These are phyloP conservation scores for Mycosphaerella sp. DNA, from an alignment of 2,329 filamentous ascomycete genomes.

Conservation along the genomic window DNA sequence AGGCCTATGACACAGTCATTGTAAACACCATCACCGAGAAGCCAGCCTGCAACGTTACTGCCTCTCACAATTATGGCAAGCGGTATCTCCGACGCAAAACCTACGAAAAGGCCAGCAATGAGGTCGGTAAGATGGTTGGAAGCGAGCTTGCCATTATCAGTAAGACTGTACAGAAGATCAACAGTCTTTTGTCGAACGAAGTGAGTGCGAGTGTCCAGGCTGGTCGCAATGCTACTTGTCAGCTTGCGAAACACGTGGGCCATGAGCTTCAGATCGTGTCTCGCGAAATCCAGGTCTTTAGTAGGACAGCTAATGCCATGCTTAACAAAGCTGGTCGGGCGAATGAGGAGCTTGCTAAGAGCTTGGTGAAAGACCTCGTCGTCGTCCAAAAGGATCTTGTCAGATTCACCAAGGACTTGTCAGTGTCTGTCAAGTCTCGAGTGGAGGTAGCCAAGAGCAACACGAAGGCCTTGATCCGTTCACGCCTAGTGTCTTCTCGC, in stretches of 20 bases:
- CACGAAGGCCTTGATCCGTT: slow-evolving; percentile 14
- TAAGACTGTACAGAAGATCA: slow-evolving; percentile 20
- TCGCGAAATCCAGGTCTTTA: slow-evolving; percentile 24
- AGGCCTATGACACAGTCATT: slow-evolving; percentile 26
- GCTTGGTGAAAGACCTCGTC: slow-evolving; percentile 16
- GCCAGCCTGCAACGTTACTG: slow-evolving; percentile 20
- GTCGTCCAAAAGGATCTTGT: slow-evolving; percentile 19
- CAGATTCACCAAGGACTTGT: slow-evolving; percentile 18
- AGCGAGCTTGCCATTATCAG: slow-evolving; percentile 28
- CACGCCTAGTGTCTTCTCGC: slow-evolving; percentile 14
- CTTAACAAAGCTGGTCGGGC: slow-evolving; percentile 14
- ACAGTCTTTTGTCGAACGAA: slow-evolving; percentile 21
- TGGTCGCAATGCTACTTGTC: slow-evolving; percentile 27
- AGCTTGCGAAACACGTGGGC: slow-evolving; percentile 24
- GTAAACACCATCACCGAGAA: slow-evolving; percentile 23
- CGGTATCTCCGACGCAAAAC: slow-evolving; percentile 10
- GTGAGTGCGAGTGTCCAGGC: slow-evolving; percentile 25
- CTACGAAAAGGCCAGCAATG: slow-evolving; percentile 26
- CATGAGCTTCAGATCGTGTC: slow-evolving; percentile 19
- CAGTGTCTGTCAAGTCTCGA: slow-evolving; percentile 15
- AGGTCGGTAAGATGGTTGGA: slow-evolving; percentile 25
- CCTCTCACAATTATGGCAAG: slow-evolving; percentile 24
- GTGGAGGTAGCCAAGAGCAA: slow-evolving; percentile 14
- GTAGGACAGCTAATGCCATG: slow-evolving; percentile 22
- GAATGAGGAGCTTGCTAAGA: slow-evolving; percentile 15